Base-by-base conservation (phyloP, 73 alveolate species). In the Paramecium caudatum region DNA sequence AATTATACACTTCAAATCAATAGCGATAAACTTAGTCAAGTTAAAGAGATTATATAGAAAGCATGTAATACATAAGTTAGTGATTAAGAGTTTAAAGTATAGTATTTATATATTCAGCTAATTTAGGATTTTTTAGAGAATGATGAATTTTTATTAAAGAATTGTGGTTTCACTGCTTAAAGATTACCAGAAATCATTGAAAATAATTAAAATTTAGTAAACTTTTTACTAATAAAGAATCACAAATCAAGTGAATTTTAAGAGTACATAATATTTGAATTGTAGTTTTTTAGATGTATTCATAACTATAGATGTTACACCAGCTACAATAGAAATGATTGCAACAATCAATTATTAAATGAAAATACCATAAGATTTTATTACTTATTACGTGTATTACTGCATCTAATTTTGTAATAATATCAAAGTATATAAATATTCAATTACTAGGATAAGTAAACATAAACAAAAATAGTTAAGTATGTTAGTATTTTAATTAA, bases 241-340 rank as follows among this genome's bases (percentile, higher is more conserved):
- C 33, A 25, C 30, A 33, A 65, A 27, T 65, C 83, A 10, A 7
- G 32, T 10, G 47, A 65, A 16, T 65, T 65, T 23, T 36, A 65
- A 33, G 83, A 65, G 83, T 65, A 65, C 27, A 65, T 0, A 1
- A 33, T 65, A 32, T 55, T 27, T 32, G 10, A 10, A 65, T 65
- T 65, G 19, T 32, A 65, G 83, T 65, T 65, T 32, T 65, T 65
- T 65, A 21, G 83, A 65, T 33, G 83, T 36, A 10, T 65, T 65
- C 17, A 13, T 65, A 30, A 36, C 30, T 65, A 65, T 65, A 32
- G 83, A 65, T 65, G 49, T 65, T 15, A 65, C 83, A 32, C 50
- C 83, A 25, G 49, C 47, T 65, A 65, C 83, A 7, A 65, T 65
- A 7, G 83, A 65, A 65, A 16, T 65, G 34, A 30, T 65, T 13